Evolutionary conservation across 129 eudicot genomes (phyloP).

Genomic region (Oenanthe sinensis): DNA sequence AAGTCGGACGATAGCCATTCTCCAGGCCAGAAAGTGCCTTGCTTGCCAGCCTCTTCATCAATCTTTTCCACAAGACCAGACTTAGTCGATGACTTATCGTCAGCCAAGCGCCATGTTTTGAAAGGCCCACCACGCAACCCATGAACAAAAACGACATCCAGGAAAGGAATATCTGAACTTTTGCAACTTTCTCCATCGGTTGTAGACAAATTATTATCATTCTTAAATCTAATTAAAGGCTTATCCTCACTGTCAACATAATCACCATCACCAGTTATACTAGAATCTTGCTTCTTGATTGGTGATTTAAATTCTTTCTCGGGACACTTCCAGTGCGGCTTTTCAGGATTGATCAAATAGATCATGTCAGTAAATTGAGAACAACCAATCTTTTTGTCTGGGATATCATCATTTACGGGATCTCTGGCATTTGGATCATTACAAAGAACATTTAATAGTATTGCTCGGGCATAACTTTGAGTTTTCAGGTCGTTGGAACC

Average conservation of each 20-base stretch:
- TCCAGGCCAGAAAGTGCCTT: conserved; percentile 96
- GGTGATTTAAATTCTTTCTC: conserved; percentile 18
- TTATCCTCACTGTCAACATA: conserved; percentile 25
- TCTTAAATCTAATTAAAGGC: not conserved
- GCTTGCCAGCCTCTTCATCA: conserved; percentile 98
- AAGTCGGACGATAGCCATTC: conserved; percentile 97
- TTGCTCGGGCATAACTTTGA: conserved; percentile 93
- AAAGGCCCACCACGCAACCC: conserved; percentile 96
- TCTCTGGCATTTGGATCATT: conserved; percentile 26
- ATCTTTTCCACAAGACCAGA: conserved; percentile 99
- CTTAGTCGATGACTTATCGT: conserved; percentile 83
- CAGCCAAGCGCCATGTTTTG: conserved; percentile 89
- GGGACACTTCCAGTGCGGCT: conserved; percentile 78
- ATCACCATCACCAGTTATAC: conserved; percentile 24
- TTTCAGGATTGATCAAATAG: conserved; percentile 69
- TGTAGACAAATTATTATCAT: conserved; percentile 22
- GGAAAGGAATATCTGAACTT: conserved; percentile 26
- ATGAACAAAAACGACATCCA: conserved; percentile 88
- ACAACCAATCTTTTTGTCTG: conserved; percentile 28
- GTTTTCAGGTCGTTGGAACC: conserved; percentile 83
- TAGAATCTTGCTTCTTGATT: conserved; percentile 15
- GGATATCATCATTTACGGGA: conserved; percentile 20
- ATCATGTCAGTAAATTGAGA: conserved; percentile 80
- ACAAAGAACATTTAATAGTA: conserved; percentile 67
- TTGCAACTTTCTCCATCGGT: conserved; percentile 27